Base-by-base conservation (phyloP, 1,284 basidiomycete species). In the Anthracocystis panici-leucophaei region DNA sequence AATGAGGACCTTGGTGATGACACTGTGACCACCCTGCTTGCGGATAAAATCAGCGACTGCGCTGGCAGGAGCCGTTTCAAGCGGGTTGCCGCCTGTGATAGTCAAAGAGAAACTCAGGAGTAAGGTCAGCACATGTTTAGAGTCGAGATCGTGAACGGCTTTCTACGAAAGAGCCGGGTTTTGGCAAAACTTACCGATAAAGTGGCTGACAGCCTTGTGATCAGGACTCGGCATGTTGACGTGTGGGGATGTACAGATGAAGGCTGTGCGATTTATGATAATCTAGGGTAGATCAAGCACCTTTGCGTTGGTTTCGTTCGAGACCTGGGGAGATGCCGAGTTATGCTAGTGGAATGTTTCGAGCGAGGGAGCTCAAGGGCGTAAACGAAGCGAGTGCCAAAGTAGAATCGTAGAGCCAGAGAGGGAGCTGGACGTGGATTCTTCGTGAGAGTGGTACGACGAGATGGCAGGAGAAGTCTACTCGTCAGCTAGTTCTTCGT, bases 11-110 rank as follows among this genome's bases (percentile, higher is more conserved):
- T 98, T 99, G 71, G 94, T 97, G 86, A 99, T 98, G 72, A 99
- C 95, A 38, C 95, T 97, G 87, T 99, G 97, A 75, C 97, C 97
- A 35, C 94, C 95, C 85, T 95, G 89, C 57, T 88, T 88, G 85
- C 93, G 92, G 63, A 99, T 95, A 87, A 97, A 99, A 87, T 98
- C 95, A 73, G 91, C 89, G 50, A 99, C 92, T 65, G 89, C 89
- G 65, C 93, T 90, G 31, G 91, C 87, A 18, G 92, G 88, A 35
- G 95, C 95, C 69, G 89, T 90, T 62, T 95, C 93, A 77, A 98
- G 86, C 41, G 93, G 90, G 88, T 97, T 97, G 63, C 93, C 95
- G 84, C 97, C 97, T 97, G 58, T 35, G 11, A 9, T 50, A 5
- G n/a, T 11, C 27, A 49, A 42, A 54, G 38, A 23, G 25, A 46